phyloP scores from a whole-genome alignment of 306 rosid genomes.

The Canavalia gladiata region DNA sequence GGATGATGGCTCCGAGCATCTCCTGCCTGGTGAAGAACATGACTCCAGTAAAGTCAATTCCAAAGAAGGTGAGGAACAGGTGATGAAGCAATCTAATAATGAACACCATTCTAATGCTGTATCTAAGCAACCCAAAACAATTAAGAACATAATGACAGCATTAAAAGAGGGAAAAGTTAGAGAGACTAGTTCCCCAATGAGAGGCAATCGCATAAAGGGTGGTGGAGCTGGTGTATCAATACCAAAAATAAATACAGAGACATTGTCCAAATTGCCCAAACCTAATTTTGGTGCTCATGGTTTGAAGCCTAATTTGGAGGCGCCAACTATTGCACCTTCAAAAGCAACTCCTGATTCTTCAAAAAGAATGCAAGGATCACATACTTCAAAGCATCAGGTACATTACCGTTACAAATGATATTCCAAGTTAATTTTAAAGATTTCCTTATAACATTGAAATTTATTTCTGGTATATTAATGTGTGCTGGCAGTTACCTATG shows the following conservation, averaged over 20 bases:
- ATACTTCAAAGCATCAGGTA: constrained; percentile 83
- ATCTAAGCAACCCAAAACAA: constrained; percentile 78
- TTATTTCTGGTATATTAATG: constrained; percentile 18
- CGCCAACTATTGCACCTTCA: constrained; percentile 56
- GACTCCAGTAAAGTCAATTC: constrained; percentile 51
- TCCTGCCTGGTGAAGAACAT: constrained; percentile 50
- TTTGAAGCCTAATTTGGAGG: constrained; percentile 68
- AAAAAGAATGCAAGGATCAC: constrained; percentile 65
- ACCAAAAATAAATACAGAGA: constrained; percentile 62
- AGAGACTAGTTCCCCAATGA: constrained; percentile 87
- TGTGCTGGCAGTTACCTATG: constrained; percentile 62
- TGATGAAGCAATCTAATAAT: constrained; percentile 55
- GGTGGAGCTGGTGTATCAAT: constrained; percentile 50
- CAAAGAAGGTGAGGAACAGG: constrained; percentile 60
- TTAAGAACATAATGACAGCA: constrained; percentile 84
- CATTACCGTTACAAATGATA: constrained; percentile 16
- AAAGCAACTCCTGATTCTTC: constrained; percentile 69
- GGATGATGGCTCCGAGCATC: constrained; percentile 63
- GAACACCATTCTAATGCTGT: constrained; percentile 66
- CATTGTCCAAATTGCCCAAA: constrained; percentile 76
- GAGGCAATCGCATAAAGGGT: constrained; percentile 69
- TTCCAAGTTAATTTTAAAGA: constrained; percentile 16
- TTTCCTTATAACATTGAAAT: constrained; percentile 22
- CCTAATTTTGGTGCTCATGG: constrained; percentile 61
- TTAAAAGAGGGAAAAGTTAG: constrained; percentile 84